Conservation (phyloP, 495 filamentous ascomycete species). For the Darksidea phi region DNA sequence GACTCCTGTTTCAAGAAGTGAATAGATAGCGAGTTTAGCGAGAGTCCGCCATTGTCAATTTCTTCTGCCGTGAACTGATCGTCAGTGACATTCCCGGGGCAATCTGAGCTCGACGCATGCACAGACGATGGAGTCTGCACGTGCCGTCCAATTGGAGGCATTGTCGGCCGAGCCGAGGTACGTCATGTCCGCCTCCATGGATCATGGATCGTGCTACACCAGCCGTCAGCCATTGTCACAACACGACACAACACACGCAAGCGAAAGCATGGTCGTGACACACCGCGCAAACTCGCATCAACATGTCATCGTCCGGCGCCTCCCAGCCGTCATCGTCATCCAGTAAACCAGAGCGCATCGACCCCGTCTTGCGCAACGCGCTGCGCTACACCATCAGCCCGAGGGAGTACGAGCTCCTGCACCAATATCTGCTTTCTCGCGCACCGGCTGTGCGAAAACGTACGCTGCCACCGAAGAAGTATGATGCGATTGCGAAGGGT, state of each 20-base stretch:
- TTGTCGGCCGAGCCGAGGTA: background rate
- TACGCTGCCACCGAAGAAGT: conserved; percentile 57
- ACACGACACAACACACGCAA: background rate
- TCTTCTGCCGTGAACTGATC: too few relatives aligned
- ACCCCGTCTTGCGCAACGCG: conserved; percentile 70
- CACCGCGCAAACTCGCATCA: background rate
- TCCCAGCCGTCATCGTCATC: conserved; percentile 21
- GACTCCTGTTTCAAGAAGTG: too few relatives aligned
- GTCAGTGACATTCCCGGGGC: too few relatives aligned
- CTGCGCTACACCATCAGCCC: conserved; percentile 80
- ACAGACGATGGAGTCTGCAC: too few relatives aligned
- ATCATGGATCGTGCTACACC: background rate
- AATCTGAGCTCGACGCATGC: too few relatives aligned
- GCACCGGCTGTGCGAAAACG: conserved; percentile 56
- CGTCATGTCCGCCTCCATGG: background rate
- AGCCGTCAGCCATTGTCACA: background rate
- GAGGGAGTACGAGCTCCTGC: conserved; percentile 78
- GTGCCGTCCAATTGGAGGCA: background rate
- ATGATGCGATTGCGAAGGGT: conserved; percentile 52
- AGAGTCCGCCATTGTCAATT: too few relatives aligned
- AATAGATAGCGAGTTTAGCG: too few relatives aligned
- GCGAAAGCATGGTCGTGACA: conserved; percentile 1
- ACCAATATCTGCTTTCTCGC: conserved; percentile 72
- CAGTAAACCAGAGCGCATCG: conserved; percentile 40
- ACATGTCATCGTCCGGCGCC: conserved; percentile 21